A percentile compares a stretch with the other conserved stretches of the same genome.
Conservation (phyloP, 768 basidiomycete species). For the Podaxis mareebaensis region DNA sequence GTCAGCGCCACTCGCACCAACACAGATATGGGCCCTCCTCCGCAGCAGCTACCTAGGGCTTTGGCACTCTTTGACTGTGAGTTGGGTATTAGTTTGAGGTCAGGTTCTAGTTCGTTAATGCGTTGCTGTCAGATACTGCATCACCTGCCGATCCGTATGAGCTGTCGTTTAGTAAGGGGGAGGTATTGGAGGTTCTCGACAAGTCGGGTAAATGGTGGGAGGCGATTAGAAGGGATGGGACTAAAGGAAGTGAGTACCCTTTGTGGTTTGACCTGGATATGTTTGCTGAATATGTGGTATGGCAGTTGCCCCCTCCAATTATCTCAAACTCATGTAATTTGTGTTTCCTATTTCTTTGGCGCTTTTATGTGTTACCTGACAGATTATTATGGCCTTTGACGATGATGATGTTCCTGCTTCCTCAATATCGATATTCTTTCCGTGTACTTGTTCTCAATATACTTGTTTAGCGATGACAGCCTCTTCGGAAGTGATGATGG, state of each 20-base stretch:
- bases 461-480: too few species aligned
- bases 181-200: constrained; percentile 80
- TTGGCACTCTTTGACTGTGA: constrained; percentile 12
- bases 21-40: not conserved
- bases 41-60: not conserved
- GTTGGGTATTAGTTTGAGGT: not conserved
- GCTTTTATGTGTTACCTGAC: not conserved
- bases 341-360: not conserved
- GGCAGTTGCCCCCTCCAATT: constrained; percentile 43
- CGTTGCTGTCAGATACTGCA: constrained; percentile 57
- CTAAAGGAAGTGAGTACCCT: constrained; percentile 58
- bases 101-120: not conserved
- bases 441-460: too few species aligned
- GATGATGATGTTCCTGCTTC: not conserved
- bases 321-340: constrained; percentile 23
- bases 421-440: too few species aligned
- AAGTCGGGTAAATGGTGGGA: constrained; percentile 88
- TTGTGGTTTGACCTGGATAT: constrained; percentile 7
- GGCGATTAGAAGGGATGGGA: constrained; percentile 65
- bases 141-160: constrained; percentile 82
- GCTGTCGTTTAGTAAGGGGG: constrained; percentile 82
- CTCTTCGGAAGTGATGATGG: too few species aligned
- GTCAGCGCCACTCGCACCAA: not conserved
- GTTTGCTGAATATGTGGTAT: not conserved
- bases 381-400: not conserved